These are phyloP conservation scores for Centaurea solstitialis DNA, from an alignment of 129 eudicot genomes.

Conservation along the genomic window DNA sequence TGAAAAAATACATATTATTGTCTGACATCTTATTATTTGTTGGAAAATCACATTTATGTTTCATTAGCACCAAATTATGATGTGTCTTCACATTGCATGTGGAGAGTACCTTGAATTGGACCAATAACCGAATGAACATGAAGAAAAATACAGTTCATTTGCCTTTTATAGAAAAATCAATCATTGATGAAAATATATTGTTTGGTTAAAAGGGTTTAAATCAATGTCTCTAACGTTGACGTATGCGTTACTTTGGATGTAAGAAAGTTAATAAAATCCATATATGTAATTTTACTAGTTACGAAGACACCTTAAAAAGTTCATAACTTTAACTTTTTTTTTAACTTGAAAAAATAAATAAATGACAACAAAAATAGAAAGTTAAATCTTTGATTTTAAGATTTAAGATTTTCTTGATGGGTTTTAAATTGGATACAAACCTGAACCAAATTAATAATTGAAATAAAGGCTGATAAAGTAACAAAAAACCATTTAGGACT, in stretches of 20 bases:
- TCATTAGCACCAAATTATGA: neutral
- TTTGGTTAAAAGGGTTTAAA: neutral
- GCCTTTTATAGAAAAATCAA: neutral
- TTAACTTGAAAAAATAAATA: neutral
- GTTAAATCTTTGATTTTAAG: neutral
- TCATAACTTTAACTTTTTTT: neutral
- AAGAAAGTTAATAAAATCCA: neutral
- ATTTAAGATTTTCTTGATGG: neutral
- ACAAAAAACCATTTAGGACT: too few relatives aligned
- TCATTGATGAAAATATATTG: neutral
- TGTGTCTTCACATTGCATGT: neutral
- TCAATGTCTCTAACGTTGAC: neutral
- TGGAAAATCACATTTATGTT: neutral
- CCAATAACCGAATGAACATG: neutral
- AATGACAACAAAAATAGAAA: neutral
- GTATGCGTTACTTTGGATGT: neutral
- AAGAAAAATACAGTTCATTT: too few relatives aligned
- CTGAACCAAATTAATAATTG: neutral
- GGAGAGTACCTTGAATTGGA: neutral
- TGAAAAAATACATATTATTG: neutral
- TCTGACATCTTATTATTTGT: neutral
- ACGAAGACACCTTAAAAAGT: neutral
- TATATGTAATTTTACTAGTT: neutral
- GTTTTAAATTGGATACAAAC: neutral
- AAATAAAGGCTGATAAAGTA: neutral